Percentiles rank a stretch among this genome's conserved stretches.
phyloP scores from a whole-genome alignment of 2,329 filamentous ascomycete species.

The Aspergillus tanneri region DNA sequence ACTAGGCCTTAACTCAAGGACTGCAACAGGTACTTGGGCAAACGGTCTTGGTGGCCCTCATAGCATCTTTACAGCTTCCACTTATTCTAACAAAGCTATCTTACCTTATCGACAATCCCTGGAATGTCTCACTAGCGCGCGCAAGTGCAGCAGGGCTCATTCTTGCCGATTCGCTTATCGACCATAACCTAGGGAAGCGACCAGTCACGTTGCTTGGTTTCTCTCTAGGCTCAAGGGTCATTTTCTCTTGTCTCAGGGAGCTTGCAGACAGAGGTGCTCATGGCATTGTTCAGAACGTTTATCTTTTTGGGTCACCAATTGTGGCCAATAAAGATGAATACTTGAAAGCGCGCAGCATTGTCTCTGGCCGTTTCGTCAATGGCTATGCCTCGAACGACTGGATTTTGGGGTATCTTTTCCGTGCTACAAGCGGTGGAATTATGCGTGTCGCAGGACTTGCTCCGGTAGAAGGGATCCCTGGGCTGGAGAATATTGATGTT shows the following conservation, averaged over 20 bases:
- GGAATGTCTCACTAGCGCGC: slow-evolving; percentile 92
- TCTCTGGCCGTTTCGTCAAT: slow-evolving; percentile 90
- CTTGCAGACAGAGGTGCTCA: slow-evolving; percentile 79
- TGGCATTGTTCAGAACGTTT: slow-evolving; percentile 91
- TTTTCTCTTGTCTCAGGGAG: slow-evolving; percentile 87
- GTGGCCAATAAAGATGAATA: slow-evolving; percentile 93
- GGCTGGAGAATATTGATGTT: slow-evolving; percentile 85
- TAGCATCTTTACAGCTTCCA: slow-evolving; percentile 90
- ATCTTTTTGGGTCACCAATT: slow-evolving; percentile 87
- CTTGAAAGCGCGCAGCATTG: slow-evolving; percentile 73
- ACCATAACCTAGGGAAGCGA: slow-evolving; percentile 84
- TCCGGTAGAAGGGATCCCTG: slow-evolving; percentile 70
- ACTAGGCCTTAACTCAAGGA: slow-evolving; percentile 85
- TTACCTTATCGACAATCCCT: slow-evolving; percentile 97
- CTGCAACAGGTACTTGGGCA: slow-evolving; percentile 91
- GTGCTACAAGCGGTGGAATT: slow-evolving; percentile 88
- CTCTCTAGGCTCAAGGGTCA: slow-evolving; percentile 86
- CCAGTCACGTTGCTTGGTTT: slow-evolving; percentile 94
- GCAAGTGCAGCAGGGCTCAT: slow-evolving; percentile 87
- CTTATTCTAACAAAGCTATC: slow-evolving; percentile 89
- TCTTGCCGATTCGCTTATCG: slow-evolving; percentile 88
- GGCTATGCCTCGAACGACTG: slow-evolving; percentile 94
- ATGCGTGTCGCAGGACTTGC: slow-evolving; percentile 82
- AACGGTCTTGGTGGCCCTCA: slow-evolving; percentile 82
- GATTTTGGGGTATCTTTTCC: slow-evolving; percentile 95